Conservation (phyloP, 352 stramenopile genomes). For the Phytopythium sindhum region DNA sequence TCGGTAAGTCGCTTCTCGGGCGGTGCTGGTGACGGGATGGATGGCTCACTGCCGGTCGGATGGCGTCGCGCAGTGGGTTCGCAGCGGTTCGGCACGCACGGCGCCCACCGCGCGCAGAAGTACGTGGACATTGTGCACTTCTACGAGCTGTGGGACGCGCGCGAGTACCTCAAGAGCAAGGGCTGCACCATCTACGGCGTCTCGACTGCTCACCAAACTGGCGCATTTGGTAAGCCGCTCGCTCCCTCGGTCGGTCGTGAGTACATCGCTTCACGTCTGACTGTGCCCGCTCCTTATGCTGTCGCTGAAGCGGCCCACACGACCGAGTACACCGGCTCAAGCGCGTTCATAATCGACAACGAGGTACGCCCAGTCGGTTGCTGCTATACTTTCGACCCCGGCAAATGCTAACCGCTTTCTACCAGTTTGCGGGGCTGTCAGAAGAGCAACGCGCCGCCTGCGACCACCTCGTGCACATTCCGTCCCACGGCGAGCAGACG, state of each 20-base stretch:
- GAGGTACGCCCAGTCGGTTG: constrained; percentile 26
- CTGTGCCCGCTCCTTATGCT: background rate
- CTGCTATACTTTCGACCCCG: background rate
- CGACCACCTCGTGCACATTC: constrained; percentile 60
- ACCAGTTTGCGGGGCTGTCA: constrained; percentile 40
- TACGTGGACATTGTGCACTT: constrained; percentile 75
- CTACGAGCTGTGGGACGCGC: constrained; percentile 62
- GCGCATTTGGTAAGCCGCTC: constrained; percentile 25
- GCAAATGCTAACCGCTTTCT: background rate
- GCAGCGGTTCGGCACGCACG: constrained; percentile 74
- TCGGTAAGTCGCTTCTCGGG: constrained; percentile 36
- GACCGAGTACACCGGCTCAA: constrained; percentile 45
- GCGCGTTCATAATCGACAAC: constrained; percentile 76
- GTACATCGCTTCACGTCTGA: background rate
- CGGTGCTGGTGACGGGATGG: background rate
- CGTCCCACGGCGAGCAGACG: constrained; percentile 45
- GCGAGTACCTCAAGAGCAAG: constrained; percentile 49
- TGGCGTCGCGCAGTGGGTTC: constrained; percentile 43
- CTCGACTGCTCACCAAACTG: constrained; percentile 14
- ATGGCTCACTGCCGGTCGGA: background rate
- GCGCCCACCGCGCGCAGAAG: constrained; percentile 75
- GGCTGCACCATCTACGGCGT: constrained; percentile 62
- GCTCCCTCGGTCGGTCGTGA: background rate
- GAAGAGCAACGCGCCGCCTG: constrained; percentile 61
- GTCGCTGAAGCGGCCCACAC: constrained; percentile 40